Base-by-base conservation (phyloP, 805 yeast genomes). In the Cyberlindnera mrakii region DNA sequence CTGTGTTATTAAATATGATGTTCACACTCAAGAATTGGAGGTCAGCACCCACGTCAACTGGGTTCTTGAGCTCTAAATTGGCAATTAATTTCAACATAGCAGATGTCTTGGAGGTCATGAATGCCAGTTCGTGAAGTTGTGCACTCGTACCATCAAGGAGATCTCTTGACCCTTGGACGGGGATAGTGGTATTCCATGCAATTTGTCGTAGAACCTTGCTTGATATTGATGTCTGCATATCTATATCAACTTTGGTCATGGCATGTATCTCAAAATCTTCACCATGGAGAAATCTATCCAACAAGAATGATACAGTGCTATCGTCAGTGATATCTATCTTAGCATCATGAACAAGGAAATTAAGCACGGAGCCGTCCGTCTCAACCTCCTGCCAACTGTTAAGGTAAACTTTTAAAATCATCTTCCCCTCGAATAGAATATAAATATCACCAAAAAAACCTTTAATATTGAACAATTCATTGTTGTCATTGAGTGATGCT, bases 21-120 rank as follows among this genome's bases (percentile, higher is more conserved):
- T 57, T 52, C 17, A 71, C 48, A 6, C 51, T 51, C 17, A 66
- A 10, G 13, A 37, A 46, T 5, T 62, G 54, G 5, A 63, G 30
- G 3, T 52, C 58, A 14, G 63, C 33, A 1, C 62, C 54, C 8
- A 53, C 39, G 16, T 49, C 49, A 18, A 65, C 49, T 1, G 74
- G 71, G 47, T 70, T 72, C 11, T 41, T 30, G 3, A 71, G 30
- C 15, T 57, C 59, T 5, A 65, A 29, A 33, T 61, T 67, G 27
- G 64, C 54, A 34, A 60, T 35, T 5, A 74, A 39, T 5, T 54
- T 47, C 13, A 67, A 44, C 2, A 48, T 49, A 0, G 50, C 44
- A 1, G 42, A 31, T 9, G 54, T 48, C 1, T 75, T 61, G 2
- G 59, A 57, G 5, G 34, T 14, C 13, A 65, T 40, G n/a, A 66